A percentile compares a stretch with the other conserved stretches of the same genome.
Evolutionary conservation across 2,329 filamentous ascomycete genomes (phyloP).

Genomic region (Trichoderma koningiopsis): DNA sequence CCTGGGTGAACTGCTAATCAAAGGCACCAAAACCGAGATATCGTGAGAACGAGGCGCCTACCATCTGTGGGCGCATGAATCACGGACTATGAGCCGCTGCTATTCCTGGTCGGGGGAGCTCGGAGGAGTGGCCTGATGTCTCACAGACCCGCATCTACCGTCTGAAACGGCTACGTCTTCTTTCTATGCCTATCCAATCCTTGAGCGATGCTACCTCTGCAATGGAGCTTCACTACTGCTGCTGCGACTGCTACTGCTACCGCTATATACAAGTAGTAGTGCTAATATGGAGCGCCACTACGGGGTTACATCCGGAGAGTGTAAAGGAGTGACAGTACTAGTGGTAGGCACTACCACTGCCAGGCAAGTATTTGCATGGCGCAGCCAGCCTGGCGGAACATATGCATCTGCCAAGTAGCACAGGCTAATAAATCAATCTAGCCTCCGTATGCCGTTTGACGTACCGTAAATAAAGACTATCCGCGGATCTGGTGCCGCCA

Average conservation of each 20-base stretch:
- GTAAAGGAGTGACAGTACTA: not conserved
- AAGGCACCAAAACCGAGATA: not conserved
- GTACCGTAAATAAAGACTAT: not conserved
- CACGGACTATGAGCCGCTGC: not conserved
- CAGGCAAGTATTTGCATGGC: not conserved
- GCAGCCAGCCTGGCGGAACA: not conserved
- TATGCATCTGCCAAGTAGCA: not conserved
- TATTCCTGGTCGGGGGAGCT: not conserved
- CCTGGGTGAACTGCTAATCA: not conserved
- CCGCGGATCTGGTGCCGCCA: not conserved
- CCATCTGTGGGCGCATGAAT: not conserved
- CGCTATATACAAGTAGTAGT: not conserved
- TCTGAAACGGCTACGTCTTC: not conserved
- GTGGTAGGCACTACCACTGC: not conserved
- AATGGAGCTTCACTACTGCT: not conserved
- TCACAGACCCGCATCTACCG: slow-evolving; percentile 3
- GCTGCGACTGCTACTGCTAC: not conserved
- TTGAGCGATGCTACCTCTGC: not conserved
- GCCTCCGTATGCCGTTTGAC: not conserved
- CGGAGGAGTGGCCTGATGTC: slow-evolving; percentile 15
- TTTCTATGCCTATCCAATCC: not conserved
- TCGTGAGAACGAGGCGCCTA: not conserved
- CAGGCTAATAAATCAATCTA: not conserved
- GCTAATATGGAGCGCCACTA: not conserved
- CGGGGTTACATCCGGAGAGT: not conserved